Conservation (phyloP, 176 grass and related monocot genomes). For the Saccharum spontaneum region DNA sequence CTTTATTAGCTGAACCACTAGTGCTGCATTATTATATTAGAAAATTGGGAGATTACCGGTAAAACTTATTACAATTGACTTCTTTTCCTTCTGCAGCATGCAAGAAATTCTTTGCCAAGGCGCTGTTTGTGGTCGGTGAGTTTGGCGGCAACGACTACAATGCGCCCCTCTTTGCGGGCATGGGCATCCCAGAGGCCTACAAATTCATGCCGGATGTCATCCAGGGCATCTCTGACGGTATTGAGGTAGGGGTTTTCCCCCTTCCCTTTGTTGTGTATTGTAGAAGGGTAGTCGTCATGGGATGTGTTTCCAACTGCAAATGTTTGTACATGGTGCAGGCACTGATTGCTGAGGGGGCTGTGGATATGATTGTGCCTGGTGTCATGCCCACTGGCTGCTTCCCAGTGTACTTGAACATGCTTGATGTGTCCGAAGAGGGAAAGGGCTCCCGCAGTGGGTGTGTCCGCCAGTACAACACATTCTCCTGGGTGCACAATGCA, state of each 20-base stretch:
- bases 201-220: conserved; percentile 80
- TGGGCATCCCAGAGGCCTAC: conserved; percentile 56
- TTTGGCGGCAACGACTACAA: conserved; percentile 93
- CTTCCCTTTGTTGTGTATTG: background rate
- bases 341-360: conserved; percentile 80
- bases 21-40: background rate
- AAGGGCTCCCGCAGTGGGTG: conserved; percentile 64
- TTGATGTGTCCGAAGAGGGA: conserved; percentile 35
- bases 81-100: conserved; percentile 42
- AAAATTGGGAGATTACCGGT: background rate
- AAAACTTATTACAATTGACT: background rate
- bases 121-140: conserved; percentile 78
- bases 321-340: conserved; percentile 43
- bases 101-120: conserved; percentile 62
- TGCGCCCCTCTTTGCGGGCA: conserved; percentile 61
- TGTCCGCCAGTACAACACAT: conserved; percentile 64
- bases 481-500: conserved; percentile 75
- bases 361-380: conserved; percentile 88
- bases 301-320: conserved; percentile 3
- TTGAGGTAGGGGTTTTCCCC: conserved; percentile 52
- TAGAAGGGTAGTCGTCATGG: background rate
- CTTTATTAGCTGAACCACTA: background rate
- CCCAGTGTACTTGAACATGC: conserved; percentile 66
- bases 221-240: conserved; percentile 57
- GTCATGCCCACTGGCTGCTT: conserved; percentile 89